Base-by-base conservation (phyloP, 2,329 filamentous ascomycete genomes). In the Sphaerulina musiva region DNA sequence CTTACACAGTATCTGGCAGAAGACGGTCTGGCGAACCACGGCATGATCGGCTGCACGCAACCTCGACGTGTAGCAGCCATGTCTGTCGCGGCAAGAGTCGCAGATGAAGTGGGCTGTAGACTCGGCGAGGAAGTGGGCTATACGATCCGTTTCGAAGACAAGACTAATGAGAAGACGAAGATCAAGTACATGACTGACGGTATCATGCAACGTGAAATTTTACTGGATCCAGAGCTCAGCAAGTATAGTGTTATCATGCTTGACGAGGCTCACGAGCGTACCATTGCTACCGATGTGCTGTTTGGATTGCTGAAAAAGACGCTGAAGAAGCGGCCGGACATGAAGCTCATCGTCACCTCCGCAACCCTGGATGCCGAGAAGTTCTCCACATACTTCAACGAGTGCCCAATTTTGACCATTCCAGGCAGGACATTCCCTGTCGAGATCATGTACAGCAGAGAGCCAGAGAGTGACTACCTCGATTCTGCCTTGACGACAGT, bases 121-220 rank as follows among this genome's bases (percentile, higher is more conserved):
- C 79, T 97, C 10, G 93, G 93, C 34, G 84, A 91, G 53, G 91
- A 96, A 69, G 92, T 98, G 59, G 93, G 93, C 51, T 98, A 98
- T 70, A 95, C 88, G 6, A 95, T 98, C 68, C 89, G 93, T 69
- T 98, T 98, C 68, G 93, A 98, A 68, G 93, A 98, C 73, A 87
- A 85, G 69, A 96, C 92, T 0, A 88, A 85, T 60, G 83, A 89
- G 1, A 80, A 85, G 14, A 98, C 93, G 1, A 89, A 85, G 67
- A 95, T 98, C 76, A 98, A 98, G 75, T 98, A 98, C 75, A 96
- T 98, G 92, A 98, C 93, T 12, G 93, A 98, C 66, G 93, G 93
- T 72, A 97, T 97, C 88, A 81, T 98, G 69, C 85, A 96, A 73
- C 82, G 93, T 75, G 93, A 98, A 74, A 90, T 96, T 68, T 79